A percentile compares a stretch with the other conserved stretches of the same genome.
Evolutionary conservation across 768 basidiomycete species (phyloP).

Genomic region (Kwoniella botswanensis): DNA sequence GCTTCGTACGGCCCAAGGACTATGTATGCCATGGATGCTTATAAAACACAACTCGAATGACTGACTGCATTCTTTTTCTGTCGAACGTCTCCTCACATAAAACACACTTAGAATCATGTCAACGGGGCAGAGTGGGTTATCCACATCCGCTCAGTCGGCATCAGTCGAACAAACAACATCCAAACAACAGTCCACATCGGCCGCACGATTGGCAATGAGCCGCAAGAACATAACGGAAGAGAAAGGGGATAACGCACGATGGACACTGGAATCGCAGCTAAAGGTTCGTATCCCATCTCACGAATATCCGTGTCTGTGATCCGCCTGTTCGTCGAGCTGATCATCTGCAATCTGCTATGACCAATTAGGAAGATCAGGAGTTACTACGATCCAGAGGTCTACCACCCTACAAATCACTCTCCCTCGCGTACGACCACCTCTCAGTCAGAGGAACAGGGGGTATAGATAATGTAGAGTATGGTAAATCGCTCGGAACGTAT

Average conservation of each 20-base stretch:
- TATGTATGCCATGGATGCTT: neutral
- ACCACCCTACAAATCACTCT: constrained; percentile 34
- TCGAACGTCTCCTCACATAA: neutral
- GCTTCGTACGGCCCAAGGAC: neutral
- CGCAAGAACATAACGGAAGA: neutral
- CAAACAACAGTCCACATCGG: neutral
- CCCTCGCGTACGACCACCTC: constrained; percentile 46
- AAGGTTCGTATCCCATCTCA: constrained; percentile 8
- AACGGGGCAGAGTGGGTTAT: neutral
- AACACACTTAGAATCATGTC: neutral
- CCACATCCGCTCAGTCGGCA: neutral
- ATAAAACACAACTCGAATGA: too few species aligned
- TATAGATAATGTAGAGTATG: constrained; percentile 44
- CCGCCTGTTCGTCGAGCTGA: too few species aligned
- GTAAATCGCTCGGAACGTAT: neutral
- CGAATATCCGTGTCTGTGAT: too few species aligned
- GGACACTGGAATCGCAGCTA: constrained; percentile 5
- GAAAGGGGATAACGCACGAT: neutral
- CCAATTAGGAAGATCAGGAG: constrained; percentile 35
- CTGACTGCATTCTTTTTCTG: too few species aligned
- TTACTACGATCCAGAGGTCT: constrained; percentile 36
- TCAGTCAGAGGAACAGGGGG: constrained; percentile 47
- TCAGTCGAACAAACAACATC: neutral
- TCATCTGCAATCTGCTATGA: too few species aligned
- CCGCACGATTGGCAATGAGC: neutral